These are phyloP conservation scores for Vitis riparia DNA, from an alignment of 164 flowering plant species.

Conservation along the genomic window DNA sequence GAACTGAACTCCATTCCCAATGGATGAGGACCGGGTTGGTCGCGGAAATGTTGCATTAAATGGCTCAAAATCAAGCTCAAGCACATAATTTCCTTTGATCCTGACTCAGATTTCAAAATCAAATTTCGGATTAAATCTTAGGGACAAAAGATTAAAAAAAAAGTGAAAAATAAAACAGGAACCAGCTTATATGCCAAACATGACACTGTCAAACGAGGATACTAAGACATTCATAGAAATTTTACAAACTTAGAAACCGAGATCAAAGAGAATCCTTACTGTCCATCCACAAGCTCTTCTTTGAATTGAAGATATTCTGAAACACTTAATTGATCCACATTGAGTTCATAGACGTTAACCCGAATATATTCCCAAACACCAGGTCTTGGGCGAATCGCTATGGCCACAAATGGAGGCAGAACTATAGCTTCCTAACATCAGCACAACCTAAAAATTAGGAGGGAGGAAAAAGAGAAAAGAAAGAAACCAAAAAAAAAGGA, in stretches of 20 bases:
- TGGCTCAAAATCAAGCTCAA: constrained; percentile 97
- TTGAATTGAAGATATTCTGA: constrained; percentile 84
- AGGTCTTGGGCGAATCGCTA: constrained; percentile 93
- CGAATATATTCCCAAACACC: constrained; percentile 99
- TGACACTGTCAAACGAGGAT: background rate
- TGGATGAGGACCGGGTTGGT: constrained; percentile 75
- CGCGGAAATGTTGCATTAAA: constrained; percentile 86
- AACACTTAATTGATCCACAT: constrained; percentile 77
- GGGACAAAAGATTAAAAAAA: too few species aligned
- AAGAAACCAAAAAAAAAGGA: background rate
- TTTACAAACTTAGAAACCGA: background rate
- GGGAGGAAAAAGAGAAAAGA: background rate
- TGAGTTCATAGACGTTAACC: constrained; percentile 76
- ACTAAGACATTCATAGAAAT: too few species aligned
- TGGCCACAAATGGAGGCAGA: constrained; percentile 89
- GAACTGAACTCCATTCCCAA: constrained; percentile 96
- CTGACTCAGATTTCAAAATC: constrained; percentile 24
- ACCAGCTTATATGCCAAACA: background rate
- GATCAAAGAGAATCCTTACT: constrained; percentile 33
- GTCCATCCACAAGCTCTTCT: constrained; percentile 75
- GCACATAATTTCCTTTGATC: constrained; percentile 34
- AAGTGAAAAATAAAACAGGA: background rate
- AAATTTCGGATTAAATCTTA: background rate
- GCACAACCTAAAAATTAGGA: constrained; percentile 1
- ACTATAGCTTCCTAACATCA: constrained; percentile 83